A percentile compares a stretch with the other conserved stretches of the same genome.
These are phyloP conservation scores for Wallacemonas rigidus DNA, from an alignment of 208 protist species.

Conservation along the genomic window DNA sequence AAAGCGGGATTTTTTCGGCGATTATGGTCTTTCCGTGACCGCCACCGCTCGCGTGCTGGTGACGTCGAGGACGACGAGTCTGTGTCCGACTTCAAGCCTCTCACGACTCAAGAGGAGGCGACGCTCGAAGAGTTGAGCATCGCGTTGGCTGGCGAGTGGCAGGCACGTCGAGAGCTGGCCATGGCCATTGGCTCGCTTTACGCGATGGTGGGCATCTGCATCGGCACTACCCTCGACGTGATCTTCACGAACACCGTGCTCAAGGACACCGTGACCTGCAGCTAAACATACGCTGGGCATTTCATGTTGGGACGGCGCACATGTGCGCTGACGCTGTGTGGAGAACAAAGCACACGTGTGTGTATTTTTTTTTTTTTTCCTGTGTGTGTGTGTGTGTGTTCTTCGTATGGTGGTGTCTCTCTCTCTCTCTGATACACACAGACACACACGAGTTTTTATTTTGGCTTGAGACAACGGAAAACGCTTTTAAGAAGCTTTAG, in stretches of 20 bases:
- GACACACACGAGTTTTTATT: too few relatives aligned
- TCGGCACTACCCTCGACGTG: slow-evolving; percentile 65
- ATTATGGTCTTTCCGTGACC: neutral
- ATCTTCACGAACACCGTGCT: slow-evolving; percentile 81
- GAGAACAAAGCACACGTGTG: too few relatives aligned
- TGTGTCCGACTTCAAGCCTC: slow-evolving; percentile 3
- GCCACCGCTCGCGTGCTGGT: neutral
- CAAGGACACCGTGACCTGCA: slow-evolving; percentile 17
- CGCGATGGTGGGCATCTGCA: slow-evolving; percentile 77
- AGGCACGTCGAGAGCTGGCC: slow-evolving; percentile 71
- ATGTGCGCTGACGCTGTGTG: too few relatives aligned
- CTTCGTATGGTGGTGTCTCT: too few relatives aligned
- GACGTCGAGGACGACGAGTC: neutral
- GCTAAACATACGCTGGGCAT: neutral
- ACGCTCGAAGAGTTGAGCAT: slow-evolving; percentile 34
- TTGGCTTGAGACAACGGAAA: too few relatives aligned
- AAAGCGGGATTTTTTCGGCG: neutral
- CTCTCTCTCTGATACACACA: too few relatives aligned
- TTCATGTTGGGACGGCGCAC: too few relatives aligned
- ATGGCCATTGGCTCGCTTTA: slow-evolving; percentile 87
- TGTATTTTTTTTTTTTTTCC: too few relatives aligned
- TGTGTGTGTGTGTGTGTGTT: too few relatives aligned
- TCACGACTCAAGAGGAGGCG: slow-evolving; percentile 21
- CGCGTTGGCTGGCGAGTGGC: slow-evolving; percentile 34
- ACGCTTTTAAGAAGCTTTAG: too few relatives aligned